Base-by-base conservation (phyloP, 1,284 basidiomycete genomes). In the Polyporus tsugae region DNA sequence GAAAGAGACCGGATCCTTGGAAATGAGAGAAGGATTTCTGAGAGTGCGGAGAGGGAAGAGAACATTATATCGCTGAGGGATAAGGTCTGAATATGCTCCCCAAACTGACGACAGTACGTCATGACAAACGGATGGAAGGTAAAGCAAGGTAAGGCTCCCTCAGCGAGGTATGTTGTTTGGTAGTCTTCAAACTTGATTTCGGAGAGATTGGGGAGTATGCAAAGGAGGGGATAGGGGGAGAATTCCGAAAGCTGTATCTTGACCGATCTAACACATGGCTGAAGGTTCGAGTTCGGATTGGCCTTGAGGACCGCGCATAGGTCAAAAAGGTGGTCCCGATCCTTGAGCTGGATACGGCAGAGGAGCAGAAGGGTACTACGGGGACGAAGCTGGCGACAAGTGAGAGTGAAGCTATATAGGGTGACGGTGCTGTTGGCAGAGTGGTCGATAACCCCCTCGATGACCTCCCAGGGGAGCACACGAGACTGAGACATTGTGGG, bases 381-480 rank as follows among this genome's bases (percentile, higher is more conserved):
- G 7, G 58, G 22, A 29, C 22, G 58, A 25, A 60, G 58, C 2
- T 60, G n/a, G 58, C 58, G n/a, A 11, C 58, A 60, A 25, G 58
- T 60, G 25, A 60, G 58, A 13, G 58, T 13, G 38, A 60, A 41
- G 25, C 36, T 25, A 2, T 25, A 17, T 11, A 42, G 58, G 15
- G 58, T 60, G 11, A 0, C 4, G 35, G 6, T 39, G 33, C n/a
- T 38, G 4, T 39, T 13, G 13, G 39, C n/a, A 15, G 36, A 60
- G 38, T 60, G 58, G 22, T 41, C 58, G 58, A 60, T 60, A 11
- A 39, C 38, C 36, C 39, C 29, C 39, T 60, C 58, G 39, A 60
- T 42, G 39, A 60, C 58, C 38, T 60, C 58, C 58, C 58, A 60
- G 11, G 58, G 58, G 4, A 60, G 58, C n/a, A 13, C 19, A 17